A percentile compares a stretch with the other conserved stretches of the same genome.
phyloP scores from a whole-genome alignment of 805 yeast genomes.

The Yarrowia deformans region DNA sequence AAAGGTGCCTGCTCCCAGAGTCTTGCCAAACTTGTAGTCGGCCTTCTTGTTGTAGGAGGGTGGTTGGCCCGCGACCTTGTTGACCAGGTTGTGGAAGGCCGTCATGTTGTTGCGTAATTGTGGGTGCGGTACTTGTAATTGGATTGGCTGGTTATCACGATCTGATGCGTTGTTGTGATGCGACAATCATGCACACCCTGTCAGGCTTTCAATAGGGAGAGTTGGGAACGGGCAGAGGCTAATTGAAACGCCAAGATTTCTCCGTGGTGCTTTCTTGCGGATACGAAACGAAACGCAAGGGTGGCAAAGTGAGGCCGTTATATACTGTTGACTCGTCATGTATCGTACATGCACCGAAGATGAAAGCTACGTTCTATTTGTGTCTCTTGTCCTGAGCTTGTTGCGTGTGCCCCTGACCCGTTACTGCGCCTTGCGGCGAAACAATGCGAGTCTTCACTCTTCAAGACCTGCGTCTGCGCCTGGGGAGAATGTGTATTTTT shows the following conservation, averaged over 20 bases:
- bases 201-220: constrained; percentile 1
- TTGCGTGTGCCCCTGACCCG: background rate
- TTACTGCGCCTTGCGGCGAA: constrained; percentile 33
- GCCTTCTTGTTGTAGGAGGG: constrained; percentile 69
- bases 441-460: background rate
- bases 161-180: constrained; percentile 8
- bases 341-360: background rate
- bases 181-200: constrained; percentile 13
- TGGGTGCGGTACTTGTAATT: constrained; percentile 15
- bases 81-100: constrained; percentile 49
- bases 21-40: constrained; percentile 77
- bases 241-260: constrained; percentile 11
- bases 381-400: background rate
- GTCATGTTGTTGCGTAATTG: constrained; percentile 24
- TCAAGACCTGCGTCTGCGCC: constrained; percentile 15
- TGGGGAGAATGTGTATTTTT: constrained; percentile 1
- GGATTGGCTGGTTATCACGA: background rate
- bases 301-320: constrained; percentile 3
- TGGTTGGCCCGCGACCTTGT: constrained; percentile 76
- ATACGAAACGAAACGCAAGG: background rate
- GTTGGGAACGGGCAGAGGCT: constrained; percentile 18
- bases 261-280: background rate
- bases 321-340: too few relatives aligned
- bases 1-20: constrained; percentile 94
- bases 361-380: background rate